Evolutionary conservation across 164 flowering plant genomes (phyloP), one percentile per base, ranked within the genome.

Genomic region (Buxus sempervirens): DNA sequence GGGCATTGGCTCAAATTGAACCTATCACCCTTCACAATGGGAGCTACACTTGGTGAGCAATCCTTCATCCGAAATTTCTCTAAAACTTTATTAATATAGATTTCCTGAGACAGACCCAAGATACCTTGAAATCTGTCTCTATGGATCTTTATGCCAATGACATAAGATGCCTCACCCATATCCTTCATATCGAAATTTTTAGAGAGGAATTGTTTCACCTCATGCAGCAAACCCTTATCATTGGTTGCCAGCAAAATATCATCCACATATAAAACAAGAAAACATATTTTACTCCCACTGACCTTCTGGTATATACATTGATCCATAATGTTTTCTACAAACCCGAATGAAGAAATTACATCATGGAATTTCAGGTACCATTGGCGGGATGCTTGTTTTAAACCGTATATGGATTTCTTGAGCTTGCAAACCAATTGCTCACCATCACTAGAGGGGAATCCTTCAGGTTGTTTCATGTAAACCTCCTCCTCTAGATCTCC

Each of bases 331-430:
- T 75, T 75, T 51, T 75, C 69, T 9, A 24, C 54, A 49, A 74
- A 72, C 26, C 55, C 72, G 28, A 62, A 66, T 48, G 64, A 75
- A 61, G 76, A 41, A 24, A 69, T 65, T 1, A 69, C 41, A 54
- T 64, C 19, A 66, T 76, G 73, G 41, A 76, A 69, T 58, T 72
- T 72, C 10, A 64, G 5, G 61, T 73, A 77, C 80, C 77, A 77
- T 51, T 73, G 65, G 0, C 66, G 66, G 51, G 77, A 77, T 1
- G 77, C 76, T 69, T 77, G 70, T 58, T 73, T 77, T 26, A 73
- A 42, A 22, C 72, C 68, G 26, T 66, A 64, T 36, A 66, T 69
- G 26, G 67, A 76, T 69, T 69, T 76, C 36, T 56, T 76, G 4
- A 72, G 62, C 51, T 64, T 76, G 67, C 67, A 75, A 36, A 70